phyloP scores from a whole-genome alignment of 176 grass and related monocot species.

The Hordeum marinum region DNA sequence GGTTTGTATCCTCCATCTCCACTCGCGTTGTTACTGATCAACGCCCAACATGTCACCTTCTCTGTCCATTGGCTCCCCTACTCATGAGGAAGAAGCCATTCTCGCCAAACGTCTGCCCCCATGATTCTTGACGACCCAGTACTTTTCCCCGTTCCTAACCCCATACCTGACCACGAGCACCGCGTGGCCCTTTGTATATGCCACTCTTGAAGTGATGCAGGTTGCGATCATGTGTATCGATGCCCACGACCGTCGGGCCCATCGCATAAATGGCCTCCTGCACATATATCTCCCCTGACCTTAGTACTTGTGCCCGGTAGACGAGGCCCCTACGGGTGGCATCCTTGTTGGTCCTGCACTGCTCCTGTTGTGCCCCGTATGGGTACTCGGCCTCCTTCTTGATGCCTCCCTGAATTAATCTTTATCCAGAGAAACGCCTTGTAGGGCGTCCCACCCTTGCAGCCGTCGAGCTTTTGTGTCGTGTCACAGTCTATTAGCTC shows the following conservation, averaged over 20 bases:
- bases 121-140: conserved; percentile 27
- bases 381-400: not conserved
- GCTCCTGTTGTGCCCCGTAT: not conserved
- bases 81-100: not conserved
- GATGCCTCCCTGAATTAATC: not conserved
- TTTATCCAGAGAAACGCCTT: not conserved
- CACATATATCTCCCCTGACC: not conserved
- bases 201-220: not conserved
- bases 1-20: too few species aligned
- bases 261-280: not conserved
- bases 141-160: not conserved
- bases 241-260: not conserved
- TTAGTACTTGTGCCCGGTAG: not conserved
- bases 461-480: not conserved
- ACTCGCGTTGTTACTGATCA: too few species aligned
- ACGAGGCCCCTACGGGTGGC: not conserved
- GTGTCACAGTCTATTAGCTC: not conserved
- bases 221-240: not conserved
- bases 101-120: not conserved
- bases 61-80: not conserved
- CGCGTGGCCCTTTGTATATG: not conserved
- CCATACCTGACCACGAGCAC: conserved; percentile 19
- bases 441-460: not conserved
- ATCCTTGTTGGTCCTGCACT: not conserved
- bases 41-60: too few species aligned